These are phyloP conservation scores for Candida yuanshanica DNA, from an alignment of 805 yeast species.

Conservation along the genomic window DNA sequence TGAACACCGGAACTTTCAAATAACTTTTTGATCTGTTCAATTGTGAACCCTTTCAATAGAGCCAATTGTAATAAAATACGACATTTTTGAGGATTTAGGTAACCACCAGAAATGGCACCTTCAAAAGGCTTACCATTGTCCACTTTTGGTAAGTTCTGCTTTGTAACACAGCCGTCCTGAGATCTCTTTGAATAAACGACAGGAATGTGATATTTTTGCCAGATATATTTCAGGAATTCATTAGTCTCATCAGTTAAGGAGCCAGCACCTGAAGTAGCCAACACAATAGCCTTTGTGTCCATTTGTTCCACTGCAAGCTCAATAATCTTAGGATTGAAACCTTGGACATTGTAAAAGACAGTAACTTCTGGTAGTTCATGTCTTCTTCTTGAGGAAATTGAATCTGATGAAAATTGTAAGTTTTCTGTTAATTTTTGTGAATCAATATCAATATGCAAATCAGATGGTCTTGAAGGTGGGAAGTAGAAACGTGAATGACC, in stretches of 20 bases:
- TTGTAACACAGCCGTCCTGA: constrained; percentile 67
- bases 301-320: constrained; percentile 40
- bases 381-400: constrained; percentile 21
- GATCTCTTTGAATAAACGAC: constrained; percentile 61
- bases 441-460: constrained; percentile 33
- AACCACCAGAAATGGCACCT: constrained; percentile 56
- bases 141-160: constrained; percentile 17
- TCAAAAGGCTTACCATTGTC: constrained; percentile 28
- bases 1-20: constrained; percentile 37
- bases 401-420: constrained; percentile 20
- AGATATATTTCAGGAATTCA: constrained; percentile 34
- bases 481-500: constrained; percentile 59
- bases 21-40: constrained; percentile 30
- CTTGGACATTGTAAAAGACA: constrained; percentile 59
- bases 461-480: constrained; percentile 54
- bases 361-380: constrained; percentile 38
- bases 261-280: constrained; percentile 73
- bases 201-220: constrained; percentile 40
- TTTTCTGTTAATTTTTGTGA: constrained; percentile 15
- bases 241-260: constrained; percentile 49
- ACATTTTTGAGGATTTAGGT: constrained; percentile 59
- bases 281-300: constrained; percentile 47
- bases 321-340: constrained; percentile 44
- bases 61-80: constrained; percentile 55
- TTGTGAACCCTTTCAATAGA: constrained; percentile 29